phyloP scores from a whole-genome alignment of 2,329 filamentous ascomycete genomes.

The Zymoseptoria ardabiliae region DNA sequence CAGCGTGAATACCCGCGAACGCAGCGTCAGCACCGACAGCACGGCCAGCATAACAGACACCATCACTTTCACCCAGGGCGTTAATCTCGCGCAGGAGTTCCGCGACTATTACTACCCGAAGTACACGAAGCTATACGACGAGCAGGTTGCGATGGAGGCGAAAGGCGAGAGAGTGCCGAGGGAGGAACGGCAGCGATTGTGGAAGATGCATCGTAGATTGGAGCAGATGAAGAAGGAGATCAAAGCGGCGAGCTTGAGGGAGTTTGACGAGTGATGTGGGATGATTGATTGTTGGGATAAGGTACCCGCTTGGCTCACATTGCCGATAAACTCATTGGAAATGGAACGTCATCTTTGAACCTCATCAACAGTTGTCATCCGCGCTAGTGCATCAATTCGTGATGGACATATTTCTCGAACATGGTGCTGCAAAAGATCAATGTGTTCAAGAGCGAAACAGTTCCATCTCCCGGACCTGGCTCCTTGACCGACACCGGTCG shows the following conservation, averaged over 20 bases:
- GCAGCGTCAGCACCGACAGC: conserved; percentile 21
- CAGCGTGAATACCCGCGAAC: conserved; percentile 10
- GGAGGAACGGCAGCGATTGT: conserved; percentile 46
- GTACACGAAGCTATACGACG: conserved; percentile 51
- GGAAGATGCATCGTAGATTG: conserved; percentile 47
- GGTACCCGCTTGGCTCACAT: not conserved
- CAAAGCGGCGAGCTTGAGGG: conserved; percentile 28
- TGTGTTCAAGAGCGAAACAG: no score
- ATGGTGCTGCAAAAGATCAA: no score
- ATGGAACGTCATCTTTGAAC: not conserved
- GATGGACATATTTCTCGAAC: no score
- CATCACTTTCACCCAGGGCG: conserved; percentile 36
- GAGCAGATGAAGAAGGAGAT: conserved; percentile 54
- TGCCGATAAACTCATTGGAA: not conserved
- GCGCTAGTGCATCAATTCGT: no score
- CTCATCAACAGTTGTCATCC: no score
- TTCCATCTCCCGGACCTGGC: not conserved
- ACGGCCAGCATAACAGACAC: conserved; percentile 16
- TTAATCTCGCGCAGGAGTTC: conserved; percentile 45
- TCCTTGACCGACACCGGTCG: not conserved
- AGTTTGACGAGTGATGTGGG: conserved; percentile 8
- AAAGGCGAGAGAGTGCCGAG: conserved; percentile 24
- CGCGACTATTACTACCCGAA: conserved; percentile 49
- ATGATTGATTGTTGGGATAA: conserved; percentile 1
- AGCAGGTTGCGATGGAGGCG: conserved; percentile 31